Evolutionary conservation across 495 filamentous ascomycete species (phyloP), one percentile per base, ranked within the genome.

Genomic region (Tuber indicum): DNA sequence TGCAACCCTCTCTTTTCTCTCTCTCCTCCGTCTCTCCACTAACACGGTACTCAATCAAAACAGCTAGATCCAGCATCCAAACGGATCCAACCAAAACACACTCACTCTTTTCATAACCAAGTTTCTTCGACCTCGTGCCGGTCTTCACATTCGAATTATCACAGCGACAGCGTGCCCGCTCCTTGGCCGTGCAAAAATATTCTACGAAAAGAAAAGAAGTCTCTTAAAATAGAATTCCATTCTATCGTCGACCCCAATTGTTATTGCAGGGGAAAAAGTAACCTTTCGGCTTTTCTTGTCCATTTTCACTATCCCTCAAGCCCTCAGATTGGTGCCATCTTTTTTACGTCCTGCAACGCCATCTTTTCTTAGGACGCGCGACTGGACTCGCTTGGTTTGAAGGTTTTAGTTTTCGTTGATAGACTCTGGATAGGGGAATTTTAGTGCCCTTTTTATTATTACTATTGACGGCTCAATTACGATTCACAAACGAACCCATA

Each of bases 91-190:
- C 74, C 58, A 66, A 32, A 62, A 32, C 26, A 16, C 77, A 21
- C 72, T 79, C 78, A 76, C 74, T 80, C 78, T 45, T 76, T 80
- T 80, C 74, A 41, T 76, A 79, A 72, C 76, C 74, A 74, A 79
- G 75, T 72, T 80, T 79, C 73, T 76, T 75, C 78, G 78, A 79
- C 78, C 70, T 21, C 71, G 74, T 80, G 74, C 78, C 74, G 78
- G 74, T 41, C 46, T 80, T 79, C 74, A 71, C 36, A 76, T 74
- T 80, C 77, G 77, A 72, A 76, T 80, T 5, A 80, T 76, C 77
- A 80, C 77, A 80, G 78, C 77, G 78, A 80, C 72, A 70, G 78
- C 71, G 78, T 69, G 78, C 78, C 78, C 78, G 77, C 78, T 80
- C 78, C 78, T 80, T 79, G 78, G 78, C 78, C 78, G 78, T 80